Evolutionary conservation across 176 grass and related monocot species (phyloP).

Genomic region (Eremochloa ophiuroides): DNA sequence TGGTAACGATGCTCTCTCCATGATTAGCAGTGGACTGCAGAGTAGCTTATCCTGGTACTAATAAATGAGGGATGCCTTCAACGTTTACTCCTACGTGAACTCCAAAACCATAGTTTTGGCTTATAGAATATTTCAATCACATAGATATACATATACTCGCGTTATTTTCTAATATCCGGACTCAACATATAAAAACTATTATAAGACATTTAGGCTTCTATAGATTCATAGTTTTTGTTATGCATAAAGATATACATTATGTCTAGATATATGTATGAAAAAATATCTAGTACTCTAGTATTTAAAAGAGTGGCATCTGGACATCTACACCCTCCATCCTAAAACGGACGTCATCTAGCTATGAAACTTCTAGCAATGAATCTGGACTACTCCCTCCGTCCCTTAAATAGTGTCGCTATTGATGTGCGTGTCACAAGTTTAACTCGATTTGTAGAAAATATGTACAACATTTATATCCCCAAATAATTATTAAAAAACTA

Average conservation of each 20-base stretch:
- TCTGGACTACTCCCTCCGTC: not conserved
- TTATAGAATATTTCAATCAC: not conserved
- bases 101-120: not conserved
- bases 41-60: not conserved
- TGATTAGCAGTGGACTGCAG: slow-evolving; percentile 8
- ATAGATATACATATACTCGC: not conserved
- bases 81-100: not conserved
- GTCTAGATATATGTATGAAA: too few relatives aligned
- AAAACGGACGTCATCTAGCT: not conserved
- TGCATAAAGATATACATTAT: not conserved
- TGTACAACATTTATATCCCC: too few relatives aligned
- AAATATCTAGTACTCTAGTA: not conserved
- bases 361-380: not conserved
- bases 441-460: too few relatives aligned
- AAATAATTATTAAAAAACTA: too few relatives aligned
- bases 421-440: too few relatives aligned
- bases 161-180: not conserved
- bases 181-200: not conserved
- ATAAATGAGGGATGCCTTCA: not conserved
- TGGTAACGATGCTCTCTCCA: not conserved
- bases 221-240: not conserved
- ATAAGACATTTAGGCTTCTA: not conserved
- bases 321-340: not conserved
- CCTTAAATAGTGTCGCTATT: too few relatives aligned
- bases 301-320: too few relatives aligned